Base-by-base conservation (phyloP, 495 filamentous ascomycete genomes). In the Aspergillus kassunensis region DNA sequence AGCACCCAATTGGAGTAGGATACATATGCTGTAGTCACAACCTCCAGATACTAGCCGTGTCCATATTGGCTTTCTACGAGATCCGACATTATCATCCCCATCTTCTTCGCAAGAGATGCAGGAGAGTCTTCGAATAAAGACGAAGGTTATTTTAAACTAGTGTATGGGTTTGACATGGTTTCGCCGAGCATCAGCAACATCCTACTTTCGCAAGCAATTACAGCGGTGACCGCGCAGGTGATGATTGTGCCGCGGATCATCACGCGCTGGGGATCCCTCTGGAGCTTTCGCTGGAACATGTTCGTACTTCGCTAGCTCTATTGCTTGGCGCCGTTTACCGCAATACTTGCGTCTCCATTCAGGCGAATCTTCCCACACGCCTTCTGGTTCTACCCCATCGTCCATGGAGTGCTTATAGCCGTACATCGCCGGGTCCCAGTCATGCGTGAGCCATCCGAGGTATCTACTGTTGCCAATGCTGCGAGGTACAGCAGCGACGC, bases 371-470 rank as follows among this genome's bases (percentile, higher is more conserved):
- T 66, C 61, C 58, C 63, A 66, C 23, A 65, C 39, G 23, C 56
- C 47, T 53, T 56, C 52, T n/a, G 58, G 58, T 42, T 59, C 53
- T 11, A 47, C 47, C 3, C 56, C 49, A n/a, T 44, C 6, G 35
- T 61, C 61, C 58, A 63, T 61, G 46, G 55, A 58, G 37, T 54
- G 45, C 36, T 49, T 47, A 49, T 57, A 71, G 12, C 55, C 48
- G 44, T 63, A 67, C 59, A 62, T 64, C 1, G 51, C 16, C 19
- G 67, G 65, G 36, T 69, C 61, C 64, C 66, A 72, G 40, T 75
- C 70, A 10, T 57, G 51, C 4, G 61, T 68, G 8, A 76, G 62
- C 62, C 67, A 76, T 1, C 61, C 35, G 1, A 71, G 71, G 47
- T 67, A 66, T 40, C 50, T 27, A 20, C 55, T 47, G 36, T 53